These are phyloP conservation scores for Blastobotrys americana DNA, from an alignment of 805 yeast species.

Conservation along the genomic window DNA sequence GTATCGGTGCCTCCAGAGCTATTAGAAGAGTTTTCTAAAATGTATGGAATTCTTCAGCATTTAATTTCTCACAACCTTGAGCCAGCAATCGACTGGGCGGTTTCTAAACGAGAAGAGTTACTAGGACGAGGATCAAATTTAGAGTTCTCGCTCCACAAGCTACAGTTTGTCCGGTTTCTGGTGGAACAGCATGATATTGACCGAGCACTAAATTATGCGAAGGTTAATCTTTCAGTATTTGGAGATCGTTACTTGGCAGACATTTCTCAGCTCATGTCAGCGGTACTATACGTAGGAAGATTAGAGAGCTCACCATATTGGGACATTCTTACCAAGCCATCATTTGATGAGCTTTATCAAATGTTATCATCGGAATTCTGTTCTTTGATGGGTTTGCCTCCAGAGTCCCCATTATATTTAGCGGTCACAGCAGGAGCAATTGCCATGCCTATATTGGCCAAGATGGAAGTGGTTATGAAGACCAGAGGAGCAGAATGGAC, in stretches of 20 bases:
- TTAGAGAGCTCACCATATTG: conserved; percentile 22
- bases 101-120: conserved; percentile 24
- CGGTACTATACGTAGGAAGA: conserved; percentile 27
- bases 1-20: conserved; percentile 29
- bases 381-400: conserved; percentile 40
- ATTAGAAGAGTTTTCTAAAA: conserved; percentile 33
- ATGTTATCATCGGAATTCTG: conserved; percentile 46
- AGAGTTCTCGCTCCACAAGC: conserved; percentile 40
- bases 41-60: conserved; percentile 39
- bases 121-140: conserved; percentile 35
- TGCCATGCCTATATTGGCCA: conserved; percentile 47
- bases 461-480: conserved; percentile 39
- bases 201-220: conserved; percentile 36
- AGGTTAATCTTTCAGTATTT: conserved; percentile 34
- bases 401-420: conserved; percentile 47
- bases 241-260: conserved; percentile 35
- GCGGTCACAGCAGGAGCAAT: conserved; percentile 46
- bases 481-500: conserved; percentile 45
- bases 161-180: conserved; percentile 34
- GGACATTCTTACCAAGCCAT: conserved; percentile 23
- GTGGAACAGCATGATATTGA: conserved; percentile 20
- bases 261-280: conserved; percentile 40
- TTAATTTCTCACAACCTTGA: conserved; percentile 33
- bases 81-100: conserved; percentile 47
- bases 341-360: conserved; percentile 28